Percentiles rank a stretch among this genome's conserved stretches.
phyloP scores from a whole-genome alignment of 179 eudicot genomes.

The Silene noctiflora region DNA sequence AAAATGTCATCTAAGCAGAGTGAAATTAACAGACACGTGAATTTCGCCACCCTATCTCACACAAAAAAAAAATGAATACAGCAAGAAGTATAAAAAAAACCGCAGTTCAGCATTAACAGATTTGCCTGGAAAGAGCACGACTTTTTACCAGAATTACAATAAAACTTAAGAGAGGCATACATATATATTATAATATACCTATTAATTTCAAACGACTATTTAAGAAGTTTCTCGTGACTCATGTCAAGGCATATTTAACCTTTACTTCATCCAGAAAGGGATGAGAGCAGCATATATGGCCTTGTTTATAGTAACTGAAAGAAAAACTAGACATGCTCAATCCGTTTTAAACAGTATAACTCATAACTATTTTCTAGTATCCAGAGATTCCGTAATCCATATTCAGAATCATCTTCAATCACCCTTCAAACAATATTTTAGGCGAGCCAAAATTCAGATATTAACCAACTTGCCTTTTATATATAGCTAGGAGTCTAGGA shows the following conservation, averaged over 20 bases:
- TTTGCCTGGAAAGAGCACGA: not conserved
- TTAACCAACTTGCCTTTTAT: not conserved
- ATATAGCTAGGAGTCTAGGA: no score
- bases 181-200: not conserved
- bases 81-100: not conserved
- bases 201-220: not conserved
- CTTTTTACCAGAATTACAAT: not conserved
- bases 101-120: not conserved
- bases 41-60: not conserved
- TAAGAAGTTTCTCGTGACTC: not conserved
- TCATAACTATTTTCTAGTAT: not conserved
- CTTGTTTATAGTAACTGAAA: not conserved
- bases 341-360: not conserved
- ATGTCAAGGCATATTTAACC: not conserved
- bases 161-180: not conserved
- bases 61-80: not conserved
- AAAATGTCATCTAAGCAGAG: no score
- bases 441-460: not conserved
- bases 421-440: not conserved
- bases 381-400: not conserved
- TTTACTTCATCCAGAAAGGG: not conserved
- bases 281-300: not conserved
- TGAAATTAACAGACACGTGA: not conserved
- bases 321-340: not conserved
- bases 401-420: not conserved